phyloP scores from a whole-genome alignment of 169 alveolate species.

The Eimeria zaria region DNA sequence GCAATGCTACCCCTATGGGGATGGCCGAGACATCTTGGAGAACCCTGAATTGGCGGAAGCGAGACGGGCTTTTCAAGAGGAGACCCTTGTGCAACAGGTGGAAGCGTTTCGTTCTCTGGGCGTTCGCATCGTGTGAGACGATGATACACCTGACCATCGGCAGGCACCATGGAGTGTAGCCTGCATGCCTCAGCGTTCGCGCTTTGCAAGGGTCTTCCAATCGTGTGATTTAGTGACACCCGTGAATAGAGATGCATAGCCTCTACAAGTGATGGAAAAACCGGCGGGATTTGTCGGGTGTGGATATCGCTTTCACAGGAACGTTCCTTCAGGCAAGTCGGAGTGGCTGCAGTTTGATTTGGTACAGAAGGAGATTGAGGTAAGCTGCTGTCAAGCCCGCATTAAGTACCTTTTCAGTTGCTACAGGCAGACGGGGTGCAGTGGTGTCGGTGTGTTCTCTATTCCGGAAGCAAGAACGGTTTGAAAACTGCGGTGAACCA shows the following conservation, averaged over 20 bases:
- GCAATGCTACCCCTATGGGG: conserved; percentile 24
- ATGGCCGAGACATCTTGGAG: conserved; percentile 23
- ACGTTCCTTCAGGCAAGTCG: conserved; percentile 60
- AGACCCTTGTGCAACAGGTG: conserved; percentile 26
- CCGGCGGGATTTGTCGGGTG: neutral
- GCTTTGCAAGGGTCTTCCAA: neutral
- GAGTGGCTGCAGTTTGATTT: conserved; percentile 55
- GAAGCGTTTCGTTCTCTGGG: conserved; percentile 45
- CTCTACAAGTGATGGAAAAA: no score
- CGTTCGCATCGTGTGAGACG: conserved; percentile 68
- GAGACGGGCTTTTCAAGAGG: neutral
- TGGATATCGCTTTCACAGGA: conserved; percentile 8
- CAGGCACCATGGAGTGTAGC: neutral
- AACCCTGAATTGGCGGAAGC: neutral
- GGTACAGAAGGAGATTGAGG: conserved; percentile 47
- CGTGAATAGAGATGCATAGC: no score
- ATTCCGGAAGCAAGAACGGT: no score
- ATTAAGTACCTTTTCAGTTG: neutral
- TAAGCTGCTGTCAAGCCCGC: neutral
- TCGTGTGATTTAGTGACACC: no score
- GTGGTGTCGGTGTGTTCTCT: no score
- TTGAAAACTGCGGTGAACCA: neutral
- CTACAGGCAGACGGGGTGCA: neutral
- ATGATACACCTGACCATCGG: neutral
- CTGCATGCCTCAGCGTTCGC: neutral